Percentiles rank a stretch among this genome's conserved stretches.
Conservation (phyloP, 257 asterid species). For the Coffea canephora region DNA sequence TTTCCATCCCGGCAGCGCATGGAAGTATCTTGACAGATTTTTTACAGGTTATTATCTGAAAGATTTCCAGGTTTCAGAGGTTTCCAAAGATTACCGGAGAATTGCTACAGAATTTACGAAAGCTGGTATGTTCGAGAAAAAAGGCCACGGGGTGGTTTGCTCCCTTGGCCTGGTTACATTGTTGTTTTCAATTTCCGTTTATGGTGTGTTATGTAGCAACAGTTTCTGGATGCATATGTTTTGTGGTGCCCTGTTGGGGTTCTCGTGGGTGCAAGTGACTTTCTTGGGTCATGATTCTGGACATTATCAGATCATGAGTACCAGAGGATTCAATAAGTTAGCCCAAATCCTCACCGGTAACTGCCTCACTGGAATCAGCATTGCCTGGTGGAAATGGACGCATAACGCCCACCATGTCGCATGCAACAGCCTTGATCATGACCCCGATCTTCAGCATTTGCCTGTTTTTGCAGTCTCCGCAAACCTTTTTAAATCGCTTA, state of each 20-base stretch:
- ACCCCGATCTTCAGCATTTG: constrained; percentile 89
- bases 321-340: constrained; percentile 41
- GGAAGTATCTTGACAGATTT: constrained; percentile 38
- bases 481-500: constrained; percentile 40
- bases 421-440: constrained; percentile 84
- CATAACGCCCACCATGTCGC: constrained; percentile 85
- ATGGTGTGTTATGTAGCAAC: constrained; percentile 31
- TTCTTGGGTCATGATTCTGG: constrained; percentile 94
- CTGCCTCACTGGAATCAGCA: constrained; percentile 88
- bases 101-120: constrained; percentile 29
- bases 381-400: constrained; percentile 99
- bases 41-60: constrained; percentile 38
- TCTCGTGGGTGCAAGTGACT: constrained; percentile 47
- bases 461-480: constrained; percentile 80
- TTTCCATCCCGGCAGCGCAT: constrained; percentile 46
- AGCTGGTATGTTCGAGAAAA: constrained; percentile 43
- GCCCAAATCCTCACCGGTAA: constrained; percentile 73
- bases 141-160: constrained; percentile 43
- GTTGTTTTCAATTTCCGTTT: constrained; percentile 23
- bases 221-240: constrained; percentile 33
- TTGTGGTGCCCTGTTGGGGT: constrained; percentile 37
- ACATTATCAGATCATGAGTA: constrained; percentile 69
- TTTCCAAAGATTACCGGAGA: constrained; percentile 41
- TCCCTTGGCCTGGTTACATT: constrained; percentile 18
- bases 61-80: constrained; percentile 44